These are phyloP conservation scores for Yarrowia yakushimensis DNA, from an alignment of 805 yeast species.

Conservation along the genomic window DNA sequence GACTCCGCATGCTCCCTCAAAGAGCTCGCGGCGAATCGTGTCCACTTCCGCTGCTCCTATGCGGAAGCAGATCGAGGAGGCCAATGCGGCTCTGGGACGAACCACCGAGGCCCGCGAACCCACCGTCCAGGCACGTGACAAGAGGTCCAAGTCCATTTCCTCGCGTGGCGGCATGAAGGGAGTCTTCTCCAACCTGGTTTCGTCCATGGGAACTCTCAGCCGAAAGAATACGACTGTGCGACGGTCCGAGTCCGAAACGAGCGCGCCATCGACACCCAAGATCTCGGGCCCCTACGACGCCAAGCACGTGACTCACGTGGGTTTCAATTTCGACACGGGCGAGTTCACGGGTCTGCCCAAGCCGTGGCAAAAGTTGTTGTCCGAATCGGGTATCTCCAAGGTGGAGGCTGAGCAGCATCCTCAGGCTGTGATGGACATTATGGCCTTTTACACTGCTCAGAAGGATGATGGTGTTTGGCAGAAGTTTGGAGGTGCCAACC, in stretches of 20 bases:
- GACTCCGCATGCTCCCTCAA: not conserved
- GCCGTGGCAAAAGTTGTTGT: slow-evolving; percentile 82
- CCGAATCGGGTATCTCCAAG: slow-evolving; percentile 82
- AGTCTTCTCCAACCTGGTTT: slow-evolving; percentile 1
- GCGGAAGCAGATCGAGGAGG: slow-evolving; percentile 15
- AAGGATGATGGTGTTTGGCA: slow-evolving; percentile 34
- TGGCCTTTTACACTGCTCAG: slow-evolving; percentile 60
- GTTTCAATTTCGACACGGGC: slow-evolving; percentile 78
- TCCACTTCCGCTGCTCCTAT: slow-evolving; percentile 15
- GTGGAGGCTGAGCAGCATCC: slow-evolving; percentile 90
- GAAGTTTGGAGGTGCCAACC: slow-evolving; percentile 31
- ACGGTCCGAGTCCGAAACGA: not conserved
- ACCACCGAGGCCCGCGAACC: not conserved
- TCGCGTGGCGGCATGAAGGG: slow-evolving; percentile 11
- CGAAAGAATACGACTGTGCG: slow-evolving; percentile 10
- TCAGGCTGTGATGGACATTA: slow-evolving; percentile 88
- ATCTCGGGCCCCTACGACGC: slow-evolving; percentile 92
- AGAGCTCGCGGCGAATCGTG: slow-evolving; percentile 16
- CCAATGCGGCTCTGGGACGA: slow-evolving; percentile 4
- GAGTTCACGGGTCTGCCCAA: slow-evolving; percentile 88
- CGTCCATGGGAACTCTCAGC: slow-evolving; percentile 8
- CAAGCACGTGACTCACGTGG: slow-evolving; percentile 92
- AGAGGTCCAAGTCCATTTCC: slow-evolving; percentile 4
- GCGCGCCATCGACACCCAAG: slow-evolving; percentile 37
- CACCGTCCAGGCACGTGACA: not conserved